phyloP scores from a whole-genome alignment of 139 green algal genomes.

The Marvania coccoides region DNA sequence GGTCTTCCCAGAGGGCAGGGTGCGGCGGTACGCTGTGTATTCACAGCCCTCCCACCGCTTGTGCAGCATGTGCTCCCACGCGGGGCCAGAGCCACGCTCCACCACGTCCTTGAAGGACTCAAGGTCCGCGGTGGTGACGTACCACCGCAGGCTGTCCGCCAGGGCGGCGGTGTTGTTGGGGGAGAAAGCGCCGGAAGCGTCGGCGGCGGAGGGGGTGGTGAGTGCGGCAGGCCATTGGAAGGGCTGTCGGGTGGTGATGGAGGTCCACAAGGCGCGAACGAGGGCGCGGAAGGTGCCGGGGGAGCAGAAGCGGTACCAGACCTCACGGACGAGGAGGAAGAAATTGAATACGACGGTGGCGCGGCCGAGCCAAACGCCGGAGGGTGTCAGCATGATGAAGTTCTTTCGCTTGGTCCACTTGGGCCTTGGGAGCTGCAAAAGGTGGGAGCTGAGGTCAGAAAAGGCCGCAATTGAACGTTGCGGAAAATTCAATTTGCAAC shows the following conservation, averaged over 20 bases:
- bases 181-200: neutral
- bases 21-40: constrained; percentile 64
- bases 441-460: neutral
- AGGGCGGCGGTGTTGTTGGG: neutral
- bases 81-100: constrained; percentile 23
- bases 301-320: constrained; percentile 54
- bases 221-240: constrained; percentile 1
- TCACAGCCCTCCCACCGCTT: constrained; percentile 47
- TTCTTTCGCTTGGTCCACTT: constrained; percentile 27
- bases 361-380: constrained; percentile 6
- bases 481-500: neutral
- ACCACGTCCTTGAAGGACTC: constrained; percentile 52
- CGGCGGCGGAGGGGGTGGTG: neutral
- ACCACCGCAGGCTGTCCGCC: constrained; percentile 33
- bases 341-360: constrained; percentile 8
- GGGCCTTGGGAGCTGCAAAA: constrained; percentile 40
- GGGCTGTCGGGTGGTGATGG: neutral
- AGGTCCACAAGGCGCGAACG: constrained; percentile 20
- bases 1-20: constrained; percentile 61
- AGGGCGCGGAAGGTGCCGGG: constrained; percentile 60
- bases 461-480: neutral
- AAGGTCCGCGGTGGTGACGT: constrained; percentile 58
- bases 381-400: constrained; percentile 6
- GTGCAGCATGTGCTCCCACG: constrained; percentile 62
- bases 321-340: constrained; percentile 40